These are phyloP conservation scores for Saccharomycopsis lassenensis DNA, from an alignment of 805 yeast genomes.

Conservation along the genomic window DNA sequence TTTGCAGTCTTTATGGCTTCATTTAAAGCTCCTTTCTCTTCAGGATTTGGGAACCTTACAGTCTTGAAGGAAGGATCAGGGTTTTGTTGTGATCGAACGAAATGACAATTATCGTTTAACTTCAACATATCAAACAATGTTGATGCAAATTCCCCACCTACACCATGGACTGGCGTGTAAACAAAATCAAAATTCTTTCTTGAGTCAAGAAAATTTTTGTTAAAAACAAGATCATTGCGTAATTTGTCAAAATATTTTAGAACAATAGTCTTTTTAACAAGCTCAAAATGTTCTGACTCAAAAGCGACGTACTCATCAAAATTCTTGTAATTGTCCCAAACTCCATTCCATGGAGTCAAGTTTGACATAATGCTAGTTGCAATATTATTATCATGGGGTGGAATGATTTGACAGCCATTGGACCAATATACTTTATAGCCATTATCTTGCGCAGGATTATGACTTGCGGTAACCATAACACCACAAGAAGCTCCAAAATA, in stretches of 20 bases:
- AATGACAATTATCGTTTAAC: constrained; percentile 35
- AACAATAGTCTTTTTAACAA: constrained; percentile 33
- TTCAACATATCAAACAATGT: constrained; percentile 10
- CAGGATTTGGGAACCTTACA: constrained; percentile 89
- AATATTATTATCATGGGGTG: constrained; percentile 76
- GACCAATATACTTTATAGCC: constrained; percentile 92
- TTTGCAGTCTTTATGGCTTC: constrained; percentile 59
- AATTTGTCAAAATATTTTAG: constrained; percentile 31
- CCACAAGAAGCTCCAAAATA: constrained; percentile 58
- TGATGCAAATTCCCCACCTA: constrained; percentile 49
- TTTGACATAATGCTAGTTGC: constrained; percentile 53
- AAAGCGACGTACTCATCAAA: constrained; percentile 19
- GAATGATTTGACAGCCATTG: constrained; percentile 92
- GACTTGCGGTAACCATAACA: constrained; percentile 93
- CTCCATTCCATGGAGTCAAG: constrained; percentile 46
- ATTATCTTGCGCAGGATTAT: constrained; percentile 84
- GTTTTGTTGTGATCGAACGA: constrained; percentile 51
- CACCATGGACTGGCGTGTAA: constrained; percentile 95
- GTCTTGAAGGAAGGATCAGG: constrained; percentile 88
- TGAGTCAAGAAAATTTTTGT: constrained; percentile 3
- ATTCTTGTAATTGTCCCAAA: constrained; percentile 36
- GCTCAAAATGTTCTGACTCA: constrained; percentile 24
- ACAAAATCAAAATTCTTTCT: constrained; percentile 40
- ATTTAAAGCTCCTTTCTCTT: constrained; percentile 83
- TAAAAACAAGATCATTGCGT: constrained; percentile 6